Base-by-base conservation (phyloP, 2,329 filamentous ascomycete species). In the Rhynchosporium agropyri region DNA sequence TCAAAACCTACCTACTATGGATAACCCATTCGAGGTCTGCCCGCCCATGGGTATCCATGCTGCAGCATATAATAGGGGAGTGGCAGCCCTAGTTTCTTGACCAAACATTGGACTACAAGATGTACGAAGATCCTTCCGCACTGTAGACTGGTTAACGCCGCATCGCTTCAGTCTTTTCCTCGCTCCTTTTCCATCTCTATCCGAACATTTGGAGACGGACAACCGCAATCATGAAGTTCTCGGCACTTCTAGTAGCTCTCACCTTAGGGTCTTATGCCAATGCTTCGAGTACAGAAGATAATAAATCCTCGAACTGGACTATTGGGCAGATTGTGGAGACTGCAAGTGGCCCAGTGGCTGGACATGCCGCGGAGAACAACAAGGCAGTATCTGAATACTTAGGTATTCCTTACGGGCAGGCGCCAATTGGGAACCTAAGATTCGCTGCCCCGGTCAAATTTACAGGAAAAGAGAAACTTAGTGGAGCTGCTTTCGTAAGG, bases 381-480 rank as follows among this genome's bases (percentile, higher is more conserved):
- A 61, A 70, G 3, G 62, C 65, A 2, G 71, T 74, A 3, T 68
- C 71, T 1, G 70, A 69, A 49, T 80, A 79, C 60, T 68, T 78
- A 8, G 76, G 77, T 9, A 76, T 80, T 54, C 77, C 75, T 7
- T 79, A 77, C 67, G 77, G 73, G 2, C 69, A 75, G 40, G 73
- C 76, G 6, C 77, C 78, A 9, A 65, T 74, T n/a, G 77, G 76
- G 2, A 68, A 77, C 20, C 68, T 75, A 36, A 72, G 78, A 54
- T 80, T 79, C 67, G 73, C 68, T 29, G 74, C 70, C 4, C 71
- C 78, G 0, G 67, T 71, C 31, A 65, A 65, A 51, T 71, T 67
- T 36, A 58, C 33, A 40, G 66, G 69, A 4, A 67, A 40, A 54
- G 28, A 58, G 0, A 54, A 56, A 0, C 43, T 71, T 33, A 70